phyloP scores from a whole-genome alignment of 2,329 filamentous ascomycete genomes.

The Sclerotinia glacialis region DNA sequence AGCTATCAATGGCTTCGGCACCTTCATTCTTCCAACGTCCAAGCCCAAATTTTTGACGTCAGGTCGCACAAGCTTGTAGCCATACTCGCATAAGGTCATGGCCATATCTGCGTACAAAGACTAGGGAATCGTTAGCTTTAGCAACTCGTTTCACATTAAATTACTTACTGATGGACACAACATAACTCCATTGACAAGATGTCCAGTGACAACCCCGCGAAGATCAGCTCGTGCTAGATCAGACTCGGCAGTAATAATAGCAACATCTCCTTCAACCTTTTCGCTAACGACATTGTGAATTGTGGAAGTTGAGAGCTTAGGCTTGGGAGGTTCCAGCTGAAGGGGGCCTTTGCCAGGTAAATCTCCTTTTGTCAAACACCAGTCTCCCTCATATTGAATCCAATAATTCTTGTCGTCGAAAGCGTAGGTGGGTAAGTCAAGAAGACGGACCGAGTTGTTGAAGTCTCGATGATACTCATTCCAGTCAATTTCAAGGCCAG shows the following conservation, averaged over 20 bases:
- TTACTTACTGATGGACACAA: slow-evolving; percentile 42
- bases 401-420: slow-evolving; percentile 71
- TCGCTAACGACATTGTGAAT: slow-evolving; percentile 47
- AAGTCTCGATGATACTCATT: slow-evolving; percentile 66
- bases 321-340: slow-evolving; percentile 55
- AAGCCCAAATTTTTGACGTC: slow-evolving; percentile 43
- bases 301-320: slow-evolving; percentile 46
- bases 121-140: slow-evolving; percentile 29
- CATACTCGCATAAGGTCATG: slow-evolving; percentile 55
- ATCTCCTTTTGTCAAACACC: slow-evolving; percentile 63
- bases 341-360: slow-evolving; percentile 41
- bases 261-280: slow-evolving; percentile 49
- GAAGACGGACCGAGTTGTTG: slow-evolving; percentile 54
- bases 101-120: slow-evolving; percentile 60
- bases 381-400: slow-evolving; percentile 63
- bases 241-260: slow-evolving; percentile 51
- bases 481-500: slow-evolving; percentile 65
- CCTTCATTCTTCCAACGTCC: slow-evolving; percentile 65
- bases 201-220: slow-evolving; percentile 48
- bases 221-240: slow-evolving; percentile 47
- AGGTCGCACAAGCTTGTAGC: slow-evolving; percentile 44
- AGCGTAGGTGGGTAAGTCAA: slow-evolving; percentile 65
- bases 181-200: slow-evolving; percentile 56
- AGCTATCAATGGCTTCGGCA: slow-evolving; percentile 66
- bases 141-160: background rate